Conservation (phyloP, 305 asterid species). For the Coffea humblotiana region DNA sequence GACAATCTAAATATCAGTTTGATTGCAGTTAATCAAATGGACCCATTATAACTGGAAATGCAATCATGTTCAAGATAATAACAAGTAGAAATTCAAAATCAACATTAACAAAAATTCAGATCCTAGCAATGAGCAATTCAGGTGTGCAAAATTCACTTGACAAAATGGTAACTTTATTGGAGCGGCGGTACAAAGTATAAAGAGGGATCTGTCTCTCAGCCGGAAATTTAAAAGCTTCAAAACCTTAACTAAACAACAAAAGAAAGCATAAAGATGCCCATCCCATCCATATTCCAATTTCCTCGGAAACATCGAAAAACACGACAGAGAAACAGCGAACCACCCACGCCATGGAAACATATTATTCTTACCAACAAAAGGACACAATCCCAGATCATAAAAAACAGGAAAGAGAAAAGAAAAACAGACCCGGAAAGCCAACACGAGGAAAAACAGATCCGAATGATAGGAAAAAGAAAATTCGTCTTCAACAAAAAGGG, state of each 20-base stretch:
- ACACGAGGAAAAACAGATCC: constrained; percentile 6
- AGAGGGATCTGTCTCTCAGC: not conserved
- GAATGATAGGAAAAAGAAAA: not conserved
- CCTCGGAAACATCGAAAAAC: constrained; percentile 28
- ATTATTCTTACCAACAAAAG: not conserved
- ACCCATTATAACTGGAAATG: constrained; percentile 1
- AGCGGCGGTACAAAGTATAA: constrained; percentile 5
- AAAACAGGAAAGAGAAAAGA: not conserved
- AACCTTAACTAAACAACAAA: constrained; percentile 23
- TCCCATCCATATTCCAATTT: constrained; percentile 1
- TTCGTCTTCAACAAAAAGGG: not conserved
- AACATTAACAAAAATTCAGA: constrained; percentile 15
- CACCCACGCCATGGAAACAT: constrained; percentile 6
- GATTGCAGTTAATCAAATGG: not conserved
- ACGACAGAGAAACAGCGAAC: constrained; percentile 4
- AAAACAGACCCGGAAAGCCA: not conserved
- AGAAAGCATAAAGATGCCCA: constrained; percentile 16
- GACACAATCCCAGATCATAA: constrained; percentile 23
- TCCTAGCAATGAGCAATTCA: constrained; percentile 12
- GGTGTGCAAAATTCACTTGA: constrained; percentile 19
- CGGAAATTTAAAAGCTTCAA: constrained; percentile 4
- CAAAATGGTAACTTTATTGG: not conserved
- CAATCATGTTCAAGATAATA: constrained; percentile 5
- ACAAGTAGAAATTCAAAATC: constrained; percentile 5
- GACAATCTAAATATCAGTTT: not conserved